These are phyloP conservation scores for Phylloporus sp. DNA, from an alignment of 768 basidiomycete genomes.

Conservation along the genomic window DNA sequence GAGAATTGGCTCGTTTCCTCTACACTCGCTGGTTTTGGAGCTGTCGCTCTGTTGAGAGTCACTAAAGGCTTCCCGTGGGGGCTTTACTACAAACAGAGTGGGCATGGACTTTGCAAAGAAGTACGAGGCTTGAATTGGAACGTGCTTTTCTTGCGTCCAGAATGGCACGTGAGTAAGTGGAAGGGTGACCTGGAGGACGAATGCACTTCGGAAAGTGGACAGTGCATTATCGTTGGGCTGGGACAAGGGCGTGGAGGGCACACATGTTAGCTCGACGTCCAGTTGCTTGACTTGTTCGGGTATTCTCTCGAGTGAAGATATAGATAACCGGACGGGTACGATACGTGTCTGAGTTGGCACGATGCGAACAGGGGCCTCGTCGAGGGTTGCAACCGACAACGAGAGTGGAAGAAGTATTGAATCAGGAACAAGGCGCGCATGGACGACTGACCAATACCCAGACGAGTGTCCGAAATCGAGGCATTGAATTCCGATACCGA, in stretches of 20 bases:
- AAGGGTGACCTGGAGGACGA: constrained; percentile 35
- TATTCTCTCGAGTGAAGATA: constrained; percentile 33
- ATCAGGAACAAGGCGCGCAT: constrained; percentile 7
- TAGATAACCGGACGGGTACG: constrained; percentile 47
- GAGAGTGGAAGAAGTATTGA: constrained; percentile 8
- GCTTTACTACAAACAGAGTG: constrained; percentile 51
- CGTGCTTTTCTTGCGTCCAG: constrained; percentile 36
- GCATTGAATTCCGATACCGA: constrained; percentile 62
- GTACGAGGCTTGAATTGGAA: constrained; percentile 52
- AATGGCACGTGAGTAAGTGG: constrained; percentile 41
- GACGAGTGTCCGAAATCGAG: constrained; percentile 15
- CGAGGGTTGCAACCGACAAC: constrained; percentile 17
- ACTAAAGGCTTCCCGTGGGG: constrained; percentile 40
- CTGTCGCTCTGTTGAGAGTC: constrained; percentile 5
- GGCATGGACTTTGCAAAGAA: constrained; percentile 53
- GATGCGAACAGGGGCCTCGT: constrained; percentile 32
- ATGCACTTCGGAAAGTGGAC: neutral
- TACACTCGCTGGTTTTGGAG: neutral
- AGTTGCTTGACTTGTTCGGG: constrained; percentile 31
- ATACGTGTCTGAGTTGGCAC: constrained; percentile 61
- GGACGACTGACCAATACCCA: constrained; percentile 51
- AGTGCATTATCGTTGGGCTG: neutral
- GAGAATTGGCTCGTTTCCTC: constrained; percentile 46
- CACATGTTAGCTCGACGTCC: constrained; percentile 35
- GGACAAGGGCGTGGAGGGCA: constrained; percentile 1